Percentiles rank a stretch among this genome's conserved stretches.
phyloP scores from a whole-genome alignment of 2,329 filamentous ascomycete species.

The Aspergillus sp. region DNA sequence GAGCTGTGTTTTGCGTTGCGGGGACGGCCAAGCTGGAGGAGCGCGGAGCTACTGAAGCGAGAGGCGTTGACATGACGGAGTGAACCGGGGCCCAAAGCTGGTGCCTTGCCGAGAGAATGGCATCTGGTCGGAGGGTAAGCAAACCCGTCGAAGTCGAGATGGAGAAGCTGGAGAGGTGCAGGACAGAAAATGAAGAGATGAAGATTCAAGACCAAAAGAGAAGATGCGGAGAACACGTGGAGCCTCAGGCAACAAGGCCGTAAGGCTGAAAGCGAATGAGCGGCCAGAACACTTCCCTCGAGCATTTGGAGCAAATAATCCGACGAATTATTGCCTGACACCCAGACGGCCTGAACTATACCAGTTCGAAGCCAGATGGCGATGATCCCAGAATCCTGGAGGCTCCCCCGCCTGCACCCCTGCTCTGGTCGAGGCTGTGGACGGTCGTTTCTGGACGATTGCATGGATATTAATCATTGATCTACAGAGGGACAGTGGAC shows the following conservation, averaged over 20 bases:
- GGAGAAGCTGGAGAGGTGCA: neutral
- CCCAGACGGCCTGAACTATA: neutral
- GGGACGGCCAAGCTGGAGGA: slow-evolving; percentile 34
- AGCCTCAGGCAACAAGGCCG: slow-evolving; percentile 5
- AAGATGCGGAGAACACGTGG: neutral
- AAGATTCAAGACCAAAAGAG: neutral
- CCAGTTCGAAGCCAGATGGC: neutral
- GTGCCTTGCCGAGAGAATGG: slow-evolving; percentile 8
- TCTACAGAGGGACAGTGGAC: slow-evolving; percentile 1
- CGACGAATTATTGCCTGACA: neutral
- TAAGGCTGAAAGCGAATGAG: neutral
- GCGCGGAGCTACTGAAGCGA: slow-evolving; percentile 18
- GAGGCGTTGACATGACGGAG: slow-evolving; percentile 23
- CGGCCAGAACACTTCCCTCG: neutral
- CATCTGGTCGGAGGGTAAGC: slow-evolving; percentile 11
- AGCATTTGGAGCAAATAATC: neutral
- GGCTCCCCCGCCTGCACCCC: too few species aligned
- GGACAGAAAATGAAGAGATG: neutral
- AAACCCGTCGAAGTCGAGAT: neutral
- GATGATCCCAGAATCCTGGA: too few species aligned
- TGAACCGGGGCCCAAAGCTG: slow-evolving; percentile 11
- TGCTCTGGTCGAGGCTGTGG: neutral
- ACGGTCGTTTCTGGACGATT: neutral
- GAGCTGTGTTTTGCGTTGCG: slow-evolving; percentile 64
- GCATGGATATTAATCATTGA: neutral